phyloP scores from a whole-genome alignment of 768 basidiomycete species.

The Tubosaeta brunneosetosa region DNA sequence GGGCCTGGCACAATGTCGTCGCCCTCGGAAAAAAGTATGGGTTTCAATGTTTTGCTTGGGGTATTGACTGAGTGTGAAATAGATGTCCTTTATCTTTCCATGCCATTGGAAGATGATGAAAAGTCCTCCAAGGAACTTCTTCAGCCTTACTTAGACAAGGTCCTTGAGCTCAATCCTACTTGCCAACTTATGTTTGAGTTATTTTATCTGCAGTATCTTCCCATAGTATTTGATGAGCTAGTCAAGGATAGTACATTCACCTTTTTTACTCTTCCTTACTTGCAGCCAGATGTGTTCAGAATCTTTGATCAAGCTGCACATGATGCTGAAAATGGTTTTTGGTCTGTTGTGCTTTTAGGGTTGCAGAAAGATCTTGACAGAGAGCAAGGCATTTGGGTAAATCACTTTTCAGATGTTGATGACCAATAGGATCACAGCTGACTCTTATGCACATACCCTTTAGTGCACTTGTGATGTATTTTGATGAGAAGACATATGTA shows the following conservation, averaged over 20 bases:
- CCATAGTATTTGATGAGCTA: neutral
- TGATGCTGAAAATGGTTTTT: conserved; percentile 56
- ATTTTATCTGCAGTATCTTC: conserved; percentile 49
- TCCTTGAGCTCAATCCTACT: conserved; percentile 28
- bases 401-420: neutral
- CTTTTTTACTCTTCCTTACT: conserved; percentile 22
- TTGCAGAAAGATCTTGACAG: neutral
- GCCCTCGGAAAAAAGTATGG: conserved; percentile 60
- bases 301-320: conserved; percentile 51
- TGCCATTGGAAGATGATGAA: conserved; percentile 37
- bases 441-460: no score
- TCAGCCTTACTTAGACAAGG: conserved; percentile 52
- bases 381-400: conserved; percentile 9
- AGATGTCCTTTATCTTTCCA: conserved; percentile 60
- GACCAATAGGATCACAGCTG: neutral
- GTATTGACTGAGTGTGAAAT: conserved; percentile 1
- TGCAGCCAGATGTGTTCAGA: conserved; percentile 41
- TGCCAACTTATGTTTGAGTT: conserved; percentile 41
- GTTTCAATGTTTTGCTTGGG: neutral
- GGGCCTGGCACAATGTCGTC: conserved; percentile 73
- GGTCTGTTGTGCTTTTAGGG: conserved; percentile 27
- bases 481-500: no score
- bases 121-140: conserved; percentile 36
- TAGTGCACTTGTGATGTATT: no score
- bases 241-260: neutral